A percentile compares a stretch with the other conserved stretches of the same genome.
phyloP scores from a whole-genome alignment of 2,329 filamentous ascomycete species.

The Penicillium crustosum region DNA sequence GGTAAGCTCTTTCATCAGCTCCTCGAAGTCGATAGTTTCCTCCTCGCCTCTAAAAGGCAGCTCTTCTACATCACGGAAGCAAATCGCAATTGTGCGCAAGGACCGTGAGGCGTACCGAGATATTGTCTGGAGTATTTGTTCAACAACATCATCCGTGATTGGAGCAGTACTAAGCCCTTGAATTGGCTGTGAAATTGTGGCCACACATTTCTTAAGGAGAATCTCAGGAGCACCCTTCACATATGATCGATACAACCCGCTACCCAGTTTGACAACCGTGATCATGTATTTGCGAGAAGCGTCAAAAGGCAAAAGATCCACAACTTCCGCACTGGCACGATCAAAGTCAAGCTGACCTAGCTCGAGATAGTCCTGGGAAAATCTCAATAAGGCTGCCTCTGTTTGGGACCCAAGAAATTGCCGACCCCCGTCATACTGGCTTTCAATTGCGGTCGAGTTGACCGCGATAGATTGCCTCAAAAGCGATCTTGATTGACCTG shows the following conservation, averaged over 20 bases:
- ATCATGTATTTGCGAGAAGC: constrained; percentile 67
- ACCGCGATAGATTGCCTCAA: constrained; percentile 38
- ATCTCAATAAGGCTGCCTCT: constrained; percentile 66
- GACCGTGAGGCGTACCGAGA: constrained; percentile 52
- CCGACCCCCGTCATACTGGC: constrained; percentile 61
- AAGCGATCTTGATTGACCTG: constrained; percentile 10
- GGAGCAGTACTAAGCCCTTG: not conserved
- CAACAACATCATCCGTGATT: constrained; percentile 12
- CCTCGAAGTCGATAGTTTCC: constrained; percentile 44
- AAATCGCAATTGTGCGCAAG: constrained; percentile 69
- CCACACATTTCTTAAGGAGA: constrained; percentile 32
- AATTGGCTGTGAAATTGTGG: constrained; percentile 26
- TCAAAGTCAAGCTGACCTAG: constrained; percentile 62
- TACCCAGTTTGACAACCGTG: constrained; percentile 38
- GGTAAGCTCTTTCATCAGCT: constrained; percentile 63
- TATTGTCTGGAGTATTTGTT: constrained; percentile 29
- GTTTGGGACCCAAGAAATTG: constrained; percentile 73
- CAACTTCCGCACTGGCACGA: constrained; percentile 56
- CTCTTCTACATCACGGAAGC: constrained; percentile 67
- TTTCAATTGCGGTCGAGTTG: constrained; percentile 69
- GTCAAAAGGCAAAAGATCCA: constrained; percentile 71
- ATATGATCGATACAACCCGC: constrained; percentile 40
- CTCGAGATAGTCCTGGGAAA: constrained; percentile 63
- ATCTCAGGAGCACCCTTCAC: constrained; percentile 48
- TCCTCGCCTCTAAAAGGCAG: constrained; percentile 50